A percentile compares a stretch with the other conserved stretches of the same genome.
Evolutionary conservation across 2,329 filamentous ascomycete genomes (phyloP).

Genomic region (Trichoderma atroviride): DNA sequence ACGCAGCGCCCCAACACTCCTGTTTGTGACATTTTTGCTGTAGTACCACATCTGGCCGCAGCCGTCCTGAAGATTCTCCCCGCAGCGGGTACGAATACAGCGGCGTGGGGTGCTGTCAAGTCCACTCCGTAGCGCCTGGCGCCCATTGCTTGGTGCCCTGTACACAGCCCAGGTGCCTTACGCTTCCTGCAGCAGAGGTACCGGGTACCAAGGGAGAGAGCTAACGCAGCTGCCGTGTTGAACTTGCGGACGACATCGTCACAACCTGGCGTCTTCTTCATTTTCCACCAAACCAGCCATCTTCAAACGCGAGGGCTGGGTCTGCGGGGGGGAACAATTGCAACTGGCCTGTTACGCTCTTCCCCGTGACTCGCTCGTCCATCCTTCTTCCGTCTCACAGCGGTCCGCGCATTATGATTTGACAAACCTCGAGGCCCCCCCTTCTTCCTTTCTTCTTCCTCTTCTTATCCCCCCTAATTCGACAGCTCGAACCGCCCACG

Average conservation of each 20-base stretch:
- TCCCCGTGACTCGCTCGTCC: constrained; percentile 4
- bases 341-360: not conserved
- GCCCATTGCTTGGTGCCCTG: not conserved
- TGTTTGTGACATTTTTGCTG: not conserved
- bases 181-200: not conserved
- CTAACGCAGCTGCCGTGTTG: not conserved
- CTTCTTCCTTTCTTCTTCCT: not conserved
- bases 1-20: not conserved
- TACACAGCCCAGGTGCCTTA: constrained; percentile 2
- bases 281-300: not conserved
- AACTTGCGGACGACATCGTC: constrained; percentile 17
- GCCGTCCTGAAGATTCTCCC: constrained; percentile 1
- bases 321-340: constrained; percentile 21
- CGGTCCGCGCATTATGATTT: constrained; percentile 25
- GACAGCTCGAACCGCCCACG: not conserved
- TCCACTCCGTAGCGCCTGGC: not conserved
- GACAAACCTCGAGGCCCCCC: constrained; percentile 3
- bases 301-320: constrained; percentile 21
- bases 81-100: constrained; percentile 3
- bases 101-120: not conserved
- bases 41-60: not conserved
- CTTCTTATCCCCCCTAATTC: constrained; percentile 9
- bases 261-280: constrained; percentile 1
- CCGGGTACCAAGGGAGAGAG: constrained; percentile 3
- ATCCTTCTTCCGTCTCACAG: not conserved